Conservation (phyloP, 805 yeast genomes). For the Spathaspora sp. region DNA sequence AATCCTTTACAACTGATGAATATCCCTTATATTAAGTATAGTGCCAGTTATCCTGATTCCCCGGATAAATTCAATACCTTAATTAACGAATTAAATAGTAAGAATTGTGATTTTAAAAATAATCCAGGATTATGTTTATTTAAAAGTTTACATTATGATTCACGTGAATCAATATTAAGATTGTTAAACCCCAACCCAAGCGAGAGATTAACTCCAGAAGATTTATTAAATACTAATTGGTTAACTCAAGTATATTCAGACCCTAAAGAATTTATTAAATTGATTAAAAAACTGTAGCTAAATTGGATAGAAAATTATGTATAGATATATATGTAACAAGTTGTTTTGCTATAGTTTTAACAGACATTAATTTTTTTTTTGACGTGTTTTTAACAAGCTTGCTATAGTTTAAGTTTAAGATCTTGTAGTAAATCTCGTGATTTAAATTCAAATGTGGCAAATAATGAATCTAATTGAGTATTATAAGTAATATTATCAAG, state of each 20-base stretch:
- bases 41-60: conserved; percentile 23
- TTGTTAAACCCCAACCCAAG: conserved; percentile 30
- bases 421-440: not conserved
- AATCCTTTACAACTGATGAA: conserved; percentile 19
- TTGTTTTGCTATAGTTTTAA: too few species aligned
- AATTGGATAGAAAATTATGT: not conserved
- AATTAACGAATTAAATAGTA: conserved; percentile 19
- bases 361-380: too few species aligned
- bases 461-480: not conserved
- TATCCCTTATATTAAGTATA: conserved; percentile 17
- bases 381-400: too few species aligned
- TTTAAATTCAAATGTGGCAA: not conserved
- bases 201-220: conserved; percentile 21
- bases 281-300: conserved; percentile 1
- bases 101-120: conserved; percentile 12
- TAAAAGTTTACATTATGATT: conserved; percentile 35
- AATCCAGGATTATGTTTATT: conserved; percentile 34
- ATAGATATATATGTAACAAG: too few species aligned
- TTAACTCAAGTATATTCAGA: conserved; percentile 35
- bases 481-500: not conserved
- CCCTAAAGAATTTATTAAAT: conserved; percentile 27
- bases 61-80: conserved; percentile 10
- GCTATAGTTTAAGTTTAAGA: not conserved
- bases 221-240: conserved; percentile 32
- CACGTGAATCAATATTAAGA: conserved; percentile 27